Evolutionary conservation across 345 rosid species (phyloP).

Genomic region (Rhodomyrtus tomentosa): DNA sequence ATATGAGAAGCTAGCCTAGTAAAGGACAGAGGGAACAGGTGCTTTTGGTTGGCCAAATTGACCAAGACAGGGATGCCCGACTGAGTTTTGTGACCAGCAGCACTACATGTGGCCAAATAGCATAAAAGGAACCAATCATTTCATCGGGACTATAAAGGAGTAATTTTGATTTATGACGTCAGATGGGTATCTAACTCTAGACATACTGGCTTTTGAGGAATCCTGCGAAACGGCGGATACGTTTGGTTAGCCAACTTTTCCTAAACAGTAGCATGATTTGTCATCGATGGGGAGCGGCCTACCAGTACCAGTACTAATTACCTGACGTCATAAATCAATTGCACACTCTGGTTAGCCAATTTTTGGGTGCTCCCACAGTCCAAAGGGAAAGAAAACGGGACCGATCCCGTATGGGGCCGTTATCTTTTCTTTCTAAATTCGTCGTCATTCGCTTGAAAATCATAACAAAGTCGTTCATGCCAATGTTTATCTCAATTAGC

Average conservation of each 20-base stretch:
- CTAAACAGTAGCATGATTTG: background rate
- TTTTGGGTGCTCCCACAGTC: background rate
- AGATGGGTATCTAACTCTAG: background rate
- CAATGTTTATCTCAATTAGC: too few species aligned
- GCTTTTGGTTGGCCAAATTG: constrained; percentile 1
- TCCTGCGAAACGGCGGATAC: background rate
- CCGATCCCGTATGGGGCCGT: too few species aligned
- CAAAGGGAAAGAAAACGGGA: background rate
- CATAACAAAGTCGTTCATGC: background rate
- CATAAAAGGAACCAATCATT: background rate
- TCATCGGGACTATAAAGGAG: background rate
- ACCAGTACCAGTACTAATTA: background rate
- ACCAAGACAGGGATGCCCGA: background rate
- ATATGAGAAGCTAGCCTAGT: background rate
- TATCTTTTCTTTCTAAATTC: background rate
- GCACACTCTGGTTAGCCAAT: too few species aligned
- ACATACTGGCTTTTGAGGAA: background rate
- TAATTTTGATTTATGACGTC: background rate
- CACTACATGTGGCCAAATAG: too few species aligned
- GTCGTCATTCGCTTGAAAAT: background rate
- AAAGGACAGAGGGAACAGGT: background rate
- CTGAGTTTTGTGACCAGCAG: background rate
- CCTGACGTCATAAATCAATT: background rate
- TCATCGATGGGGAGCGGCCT: background rate
- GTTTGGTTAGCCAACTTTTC: background rate